These are phyloP conservation scores for Rhododendron molle DNA, from an alignment of 148 eudicot genomes.

Conservation along the genomic window DNA sequence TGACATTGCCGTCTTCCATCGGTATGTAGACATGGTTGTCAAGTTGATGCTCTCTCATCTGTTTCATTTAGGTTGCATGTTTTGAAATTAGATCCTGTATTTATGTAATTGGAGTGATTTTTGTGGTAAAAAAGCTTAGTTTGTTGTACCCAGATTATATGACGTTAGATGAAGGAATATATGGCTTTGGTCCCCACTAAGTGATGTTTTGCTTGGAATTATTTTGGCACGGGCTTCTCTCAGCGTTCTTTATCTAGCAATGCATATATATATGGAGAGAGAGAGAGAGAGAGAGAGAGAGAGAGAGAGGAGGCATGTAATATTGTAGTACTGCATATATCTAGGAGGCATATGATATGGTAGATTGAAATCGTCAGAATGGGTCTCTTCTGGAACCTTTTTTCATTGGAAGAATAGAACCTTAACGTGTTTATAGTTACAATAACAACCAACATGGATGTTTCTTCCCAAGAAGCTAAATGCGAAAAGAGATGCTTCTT, in stretches of 20 bases:
- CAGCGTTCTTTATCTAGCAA: not conserved
- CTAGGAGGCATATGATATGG: not conserved
- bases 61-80: not conserved
- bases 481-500: not conserved
- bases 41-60: not conserved
- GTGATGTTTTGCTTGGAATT: not conserved
- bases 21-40: not conserved
- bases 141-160: not conserved
- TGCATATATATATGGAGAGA: not conserved
- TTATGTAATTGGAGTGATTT: not conserved
- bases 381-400: not conserved
- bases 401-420: not conserved
- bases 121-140: not conserved
- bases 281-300: too few relatives aligned
- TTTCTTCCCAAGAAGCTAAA: not conserved
- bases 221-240: not conserved
- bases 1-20: not conserved
- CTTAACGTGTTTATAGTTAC: not conserved
- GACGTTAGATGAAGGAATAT: not conserved
- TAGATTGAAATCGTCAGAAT: not conserved
- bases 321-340: not conserved
- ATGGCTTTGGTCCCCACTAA: not conserved
- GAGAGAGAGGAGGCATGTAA: not conserved
- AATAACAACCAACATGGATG: not conserved
- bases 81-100: not conserved